Evolutionary conservation across 2,329 filamentous ascomycete species (phyloP), one percentile per base, ranked within the genome.

Genomic region (Paraconiothyrium brasiliense): DNA sequence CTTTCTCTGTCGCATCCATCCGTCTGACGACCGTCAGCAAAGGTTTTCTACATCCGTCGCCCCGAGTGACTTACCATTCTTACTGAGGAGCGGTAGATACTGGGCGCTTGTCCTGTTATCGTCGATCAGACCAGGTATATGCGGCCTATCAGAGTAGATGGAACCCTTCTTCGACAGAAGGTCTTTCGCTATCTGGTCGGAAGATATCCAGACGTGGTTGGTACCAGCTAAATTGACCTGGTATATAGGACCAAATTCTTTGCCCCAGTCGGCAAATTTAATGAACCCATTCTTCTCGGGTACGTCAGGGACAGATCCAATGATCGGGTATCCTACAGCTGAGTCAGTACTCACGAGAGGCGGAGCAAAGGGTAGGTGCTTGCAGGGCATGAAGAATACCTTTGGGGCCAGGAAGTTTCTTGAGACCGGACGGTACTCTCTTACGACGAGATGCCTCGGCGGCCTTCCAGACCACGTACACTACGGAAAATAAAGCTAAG

Each of bases 61-160:
- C 3, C 30, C 24, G 20, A 16, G 9, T 9, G 44, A 63, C 66
- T 65, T 74, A 78, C 79, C 78, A 65, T 82, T 82, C 60, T 77
- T 77, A 65, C 77, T 81, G 59, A 82, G 75, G 2, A 83, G 64
- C 1, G 81, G 81, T 3, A 83, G 72, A 54, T 83, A 83, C 58
- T 83, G 79, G 14, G 78, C 79, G 59, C 78, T 80, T 9, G 78
- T 79, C 20, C 81, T 76, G 55, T 82, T 83, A 64, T 82, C 80
- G 32, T 77, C 71, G 24, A 82, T 72, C 35, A 83, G 63, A 1
- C 79, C 79, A 4, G 80, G 80, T 51, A 83, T 83, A 58, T 80
- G 79, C 11, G 81, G 81, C 34, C 81, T 75, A 56, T 82, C 80
- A 20, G 81, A 83, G 68, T 83, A 83, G 59, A 82, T 83, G 44